phyloP scores from a whole-genome alignment of 106 monocot species.

The Allium sativum region DNA sequence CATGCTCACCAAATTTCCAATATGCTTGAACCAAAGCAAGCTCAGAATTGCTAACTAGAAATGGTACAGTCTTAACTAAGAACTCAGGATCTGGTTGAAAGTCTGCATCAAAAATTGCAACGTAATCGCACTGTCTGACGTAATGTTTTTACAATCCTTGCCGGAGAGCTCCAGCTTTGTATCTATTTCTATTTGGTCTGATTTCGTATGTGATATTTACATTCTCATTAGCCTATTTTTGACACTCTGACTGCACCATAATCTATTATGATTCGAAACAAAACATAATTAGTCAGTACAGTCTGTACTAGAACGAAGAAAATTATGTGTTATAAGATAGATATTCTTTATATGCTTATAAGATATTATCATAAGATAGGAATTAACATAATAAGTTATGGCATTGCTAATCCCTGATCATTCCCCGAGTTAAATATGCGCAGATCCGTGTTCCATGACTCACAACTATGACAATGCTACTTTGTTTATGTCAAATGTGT shows the following conservation, averaged over 20 bases:
- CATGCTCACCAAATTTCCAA: constrained; percentile 47
- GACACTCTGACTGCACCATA: constrained; percentile 46
- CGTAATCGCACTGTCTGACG: constrained; percentile 39
- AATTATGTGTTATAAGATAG: too few species aligned
- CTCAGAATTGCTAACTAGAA: constrained; percentile 30
- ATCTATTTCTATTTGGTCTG: constrained; percentile 44
- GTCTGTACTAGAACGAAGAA: too few species aligned
- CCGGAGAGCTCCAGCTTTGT: constrained; percentile 68
- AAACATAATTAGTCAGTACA: neutral
- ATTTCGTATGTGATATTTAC: constrained; percentile 50
- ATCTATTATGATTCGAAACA: constrained; percentile 14
- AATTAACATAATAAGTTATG: too few species aligned
- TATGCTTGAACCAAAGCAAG: constrained; percentile 62
- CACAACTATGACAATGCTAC: too few species aligned
- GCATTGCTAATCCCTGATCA: too few species aligned
- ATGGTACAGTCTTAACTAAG: constrained; percentile 31
- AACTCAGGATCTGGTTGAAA: constrained; percentile 64
- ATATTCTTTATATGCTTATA: too few species aligned
- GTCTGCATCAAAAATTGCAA: constrained; percentile 60
- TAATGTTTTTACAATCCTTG: constrained; percentile 52
- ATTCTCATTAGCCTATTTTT: constrained; percentile 43
- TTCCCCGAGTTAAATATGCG: too few species aligned
- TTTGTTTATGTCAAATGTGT: too few species aligned
- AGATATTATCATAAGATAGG: too few species aligned
- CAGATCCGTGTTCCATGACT: too few species aligned